These are phyloP conservation scores for Rhododendron ovatum DNA, from an alignment of 148 eudicot genomes.

Conservation along the genomic window DNA sequence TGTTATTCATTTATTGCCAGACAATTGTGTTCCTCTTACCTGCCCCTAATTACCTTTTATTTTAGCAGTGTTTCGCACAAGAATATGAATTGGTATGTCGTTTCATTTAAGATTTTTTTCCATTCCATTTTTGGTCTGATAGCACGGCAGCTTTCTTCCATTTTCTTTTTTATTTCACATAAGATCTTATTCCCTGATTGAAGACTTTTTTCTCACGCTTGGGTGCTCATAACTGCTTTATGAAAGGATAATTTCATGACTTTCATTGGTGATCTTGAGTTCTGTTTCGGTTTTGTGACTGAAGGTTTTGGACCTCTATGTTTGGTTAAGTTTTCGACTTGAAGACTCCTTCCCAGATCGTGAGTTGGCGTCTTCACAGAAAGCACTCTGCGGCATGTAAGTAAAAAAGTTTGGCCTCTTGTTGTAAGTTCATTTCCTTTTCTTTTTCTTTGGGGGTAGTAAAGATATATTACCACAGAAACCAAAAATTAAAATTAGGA, in stretches of 20 bases:
- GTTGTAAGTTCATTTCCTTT: background rate
- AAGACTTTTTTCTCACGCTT: background rate
- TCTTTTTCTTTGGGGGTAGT: background rate
- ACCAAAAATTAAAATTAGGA: background rate
- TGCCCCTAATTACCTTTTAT: background rate
- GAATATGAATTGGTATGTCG: background rate
- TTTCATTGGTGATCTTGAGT: background rate
- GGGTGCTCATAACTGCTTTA: constrained; percentile 2
- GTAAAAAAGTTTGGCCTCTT: constrained; percentile 1
- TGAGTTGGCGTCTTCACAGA: constrained; percentile 90
- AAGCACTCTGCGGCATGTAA: constrained; percentile 89
- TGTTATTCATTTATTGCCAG: background rate
- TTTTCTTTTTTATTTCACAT: background rate
- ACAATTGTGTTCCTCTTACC: background rate
- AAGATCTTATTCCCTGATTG: background rate
- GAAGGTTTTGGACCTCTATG: constrained; percentile 96
- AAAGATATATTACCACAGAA: background rate
- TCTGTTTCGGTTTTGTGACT: constrained; percentile 15
- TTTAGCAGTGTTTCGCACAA: background rate
- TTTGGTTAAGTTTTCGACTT: constrained; percentile 85
- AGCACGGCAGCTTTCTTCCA: background rate
- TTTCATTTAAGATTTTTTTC: background rate
- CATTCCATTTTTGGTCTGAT: background rate
- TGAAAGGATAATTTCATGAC: background rate
- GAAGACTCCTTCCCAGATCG: constrained; percentile 91